phyloP scores from a whole-genome alignment of 2,329 filamentous ascomycete genomes.

The Colletotrichum sp. region DNA sequence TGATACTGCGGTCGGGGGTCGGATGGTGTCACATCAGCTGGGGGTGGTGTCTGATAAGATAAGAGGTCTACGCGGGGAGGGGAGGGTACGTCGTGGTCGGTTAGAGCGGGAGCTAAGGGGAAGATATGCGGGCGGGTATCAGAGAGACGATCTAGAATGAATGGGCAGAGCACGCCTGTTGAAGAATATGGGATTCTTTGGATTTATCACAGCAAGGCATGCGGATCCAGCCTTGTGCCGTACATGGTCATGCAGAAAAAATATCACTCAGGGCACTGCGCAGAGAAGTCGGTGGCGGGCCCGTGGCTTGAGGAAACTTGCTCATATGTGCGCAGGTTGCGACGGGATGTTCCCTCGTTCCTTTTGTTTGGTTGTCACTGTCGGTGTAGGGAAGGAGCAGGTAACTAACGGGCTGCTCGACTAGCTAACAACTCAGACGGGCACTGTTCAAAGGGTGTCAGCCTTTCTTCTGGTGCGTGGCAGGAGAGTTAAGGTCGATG shows the following conservation, averaged over 20 bases:
- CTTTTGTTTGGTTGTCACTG: background rate
- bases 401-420: background rate
- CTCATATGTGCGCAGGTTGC: conserved; percentile 45
- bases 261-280: background rate
- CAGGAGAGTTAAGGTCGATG: background rate
- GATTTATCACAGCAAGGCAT: background rate
- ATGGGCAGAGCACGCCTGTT: background rate
- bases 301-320: conserved; percentile 34
- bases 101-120: background rate
- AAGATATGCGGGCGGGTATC: background rate
- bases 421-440: background rate
- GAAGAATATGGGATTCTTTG: background rate
- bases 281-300: conserved; percentile 6
- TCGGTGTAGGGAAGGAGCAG: conserved; percentile 12
- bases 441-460: background rate
- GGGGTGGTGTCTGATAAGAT: background rate
- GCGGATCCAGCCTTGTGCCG: background rate
- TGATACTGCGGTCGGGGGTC: background rate
- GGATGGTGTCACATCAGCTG: background rate
- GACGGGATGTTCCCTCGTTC: conserved; percentile 17
- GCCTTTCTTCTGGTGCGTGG: background rate
- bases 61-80: background rate
- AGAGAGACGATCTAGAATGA: background rate
- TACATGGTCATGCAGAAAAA: background rate
- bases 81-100: background rate